Percentiles rank a stretch among this genome's conserved stretches.
These are phyloP conservation scores for Zoysia matrella DNA, from an alignment of 202 grass and related monocot genomes.

Conservation along the genomic window DNA sequence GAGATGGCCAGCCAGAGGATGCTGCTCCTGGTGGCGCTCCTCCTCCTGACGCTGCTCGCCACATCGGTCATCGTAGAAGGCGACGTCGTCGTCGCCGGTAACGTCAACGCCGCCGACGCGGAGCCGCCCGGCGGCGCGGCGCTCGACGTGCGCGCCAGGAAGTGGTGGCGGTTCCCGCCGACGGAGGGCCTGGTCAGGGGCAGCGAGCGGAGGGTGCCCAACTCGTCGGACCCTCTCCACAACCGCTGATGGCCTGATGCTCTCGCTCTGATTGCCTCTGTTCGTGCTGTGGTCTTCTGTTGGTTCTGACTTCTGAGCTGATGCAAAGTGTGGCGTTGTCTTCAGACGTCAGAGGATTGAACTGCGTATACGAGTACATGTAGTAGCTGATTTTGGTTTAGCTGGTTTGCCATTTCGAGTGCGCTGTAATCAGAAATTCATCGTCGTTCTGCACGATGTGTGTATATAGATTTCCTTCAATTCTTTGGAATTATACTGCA, in stretches of 20 bases:
- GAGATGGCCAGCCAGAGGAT: conserved; percentile 54
- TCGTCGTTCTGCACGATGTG: conserved; percentile 12
- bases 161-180: conserved; percentile 54
- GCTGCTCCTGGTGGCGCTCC: conserved; percentile 21
- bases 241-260: conserved; percentile 55
- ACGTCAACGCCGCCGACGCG: not conserved
- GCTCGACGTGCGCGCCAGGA: conserved; percentile 48
- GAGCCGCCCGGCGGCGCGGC: not conserved
- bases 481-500: conserved; percentile 7
- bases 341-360: conserved; percentile 19
- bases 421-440: conserved; percentile 38
- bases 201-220: conserved; percentile 76
- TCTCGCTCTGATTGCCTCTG: too few relatives aligned
- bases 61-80: conserved; percentile 32
- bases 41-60: conserved; percentile 36
- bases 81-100: not conserved
- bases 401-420: conserved; percentile 20
- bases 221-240: conserved; percentile 82
- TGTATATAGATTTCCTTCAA: not conserved
- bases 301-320: not conserved
- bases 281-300: not conserved
- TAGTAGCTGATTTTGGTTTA: conserved; percentile 42
- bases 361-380: conserved; percentile 33
- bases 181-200: conserved; percentile 56
- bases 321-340: conserved; percentile 31